Percentiles rank a stretch among this genome's conserved stretches.
Evolutionary conservation across 1,284 basidiomycete species (phyloP).

Genomic region (Leccinum ponderosum): DNA sequence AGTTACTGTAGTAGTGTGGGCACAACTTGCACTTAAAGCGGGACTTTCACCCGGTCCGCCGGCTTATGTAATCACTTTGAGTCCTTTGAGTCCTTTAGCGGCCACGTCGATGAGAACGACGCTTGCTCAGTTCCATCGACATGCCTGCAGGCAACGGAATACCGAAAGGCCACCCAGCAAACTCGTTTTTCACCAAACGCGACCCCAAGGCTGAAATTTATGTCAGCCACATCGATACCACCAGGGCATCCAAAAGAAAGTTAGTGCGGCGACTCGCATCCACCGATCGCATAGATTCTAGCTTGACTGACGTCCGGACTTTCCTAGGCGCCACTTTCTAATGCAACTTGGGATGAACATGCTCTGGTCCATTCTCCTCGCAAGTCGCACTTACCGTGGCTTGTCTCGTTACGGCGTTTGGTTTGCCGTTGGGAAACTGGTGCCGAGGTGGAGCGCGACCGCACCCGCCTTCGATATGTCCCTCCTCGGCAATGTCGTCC

Average conservation of each 20-base stretch:
- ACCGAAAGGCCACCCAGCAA: slow-evolving; percentile 28
- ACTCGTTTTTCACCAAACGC: slow-evolving; percentile 18
- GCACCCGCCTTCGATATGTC: slow-evolving; percentile 16
- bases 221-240: slow-evolving; percentile 32
- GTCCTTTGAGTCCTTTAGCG: too few species aligned
- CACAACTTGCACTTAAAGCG: not conserved
- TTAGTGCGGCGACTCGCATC: slow-evolving; percentile 13
- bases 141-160: slow-evolving; percentile 28
- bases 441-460: slow-evolving; percentile 12
- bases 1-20: too few species aligned
- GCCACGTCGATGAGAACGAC: slow-evolving; percentile 1
- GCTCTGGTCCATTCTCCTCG: slow-evolving; percentile 24
- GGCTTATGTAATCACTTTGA: slow-evolving; percentile 22
- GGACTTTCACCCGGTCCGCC: not conserved
- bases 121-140: slow-evolving; percentile 5
- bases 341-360: slow-evolving; percentile 27
- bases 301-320: slow-evolving; percentile 3
- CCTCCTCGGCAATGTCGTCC: slow-evolving; percentile 26
- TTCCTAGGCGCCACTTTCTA: slow-evolving; percentile 28
- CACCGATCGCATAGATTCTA: not conserved
- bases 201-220: slow-evolving; percentile 27
- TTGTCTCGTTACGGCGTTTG: slow-evolving; percentile 30
- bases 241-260: slow-evolving; percentile 21
- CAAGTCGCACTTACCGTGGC: slow-evolving; percentile 24
- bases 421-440: slow-evolving; percentile 25